Conservation (phyloP, 495 filamentous ascomycete genomes). For the Xylaria flabelliformis region DNA sequence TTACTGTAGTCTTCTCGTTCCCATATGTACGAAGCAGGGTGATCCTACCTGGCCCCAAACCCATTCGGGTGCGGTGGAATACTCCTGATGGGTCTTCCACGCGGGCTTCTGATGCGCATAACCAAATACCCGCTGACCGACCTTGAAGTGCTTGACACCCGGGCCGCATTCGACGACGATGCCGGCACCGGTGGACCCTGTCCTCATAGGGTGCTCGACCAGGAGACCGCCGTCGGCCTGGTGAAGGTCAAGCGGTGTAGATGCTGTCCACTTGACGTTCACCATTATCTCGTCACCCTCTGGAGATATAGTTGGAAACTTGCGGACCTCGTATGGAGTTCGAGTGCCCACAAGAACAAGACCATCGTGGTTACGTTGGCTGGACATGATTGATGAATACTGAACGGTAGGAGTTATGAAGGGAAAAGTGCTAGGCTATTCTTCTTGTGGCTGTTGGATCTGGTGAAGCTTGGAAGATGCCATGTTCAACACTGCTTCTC, state of each 20-base stretch:
- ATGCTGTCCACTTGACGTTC: conserved; percentile 56
- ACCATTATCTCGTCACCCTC: conserved; percentile 46
- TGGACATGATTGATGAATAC: background rate
- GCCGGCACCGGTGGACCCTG: conserved; percentile 51
- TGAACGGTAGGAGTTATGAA: background rate
- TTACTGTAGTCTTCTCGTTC: background rate
- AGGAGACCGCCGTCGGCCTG: conserved; percentile 58
- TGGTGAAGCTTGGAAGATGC: conserved; percentile 12
- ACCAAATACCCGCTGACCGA: conserved; percentile 58
- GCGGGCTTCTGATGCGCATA: conserved; percentile 47
- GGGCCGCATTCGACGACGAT: conserved; percentile 52
- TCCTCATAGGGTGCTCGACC: conserved; percentile 46
- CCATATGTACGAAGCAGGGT: background rate
- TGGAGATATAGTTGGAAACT: conserved; percentile 48
- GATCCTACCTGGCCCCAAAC: conserved; percentile 41
- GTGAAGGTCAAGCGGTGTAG: conserved; percentile 62
- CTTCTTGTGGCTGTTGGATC: background rate
- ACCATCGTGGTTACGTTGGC: conserved; percentile 45
- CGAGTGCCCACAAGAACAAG: conserved; percentile 47
- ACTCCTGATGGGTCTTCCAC: conserved; percentile 56
- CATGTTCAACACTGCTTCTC: conserved; percentile 6
- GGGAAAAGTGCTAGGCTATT: background rate
- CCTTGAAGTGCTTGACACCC: conserved; percentile 43
- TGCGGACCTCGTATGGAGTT: conserved; percentile 44
- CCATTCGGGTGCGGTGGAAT: conserved; percentile 44